Evolutionary conservation across 73 alveolate genomes (phyloP).

Genomic region (Stentor coeruleus): DNA sequence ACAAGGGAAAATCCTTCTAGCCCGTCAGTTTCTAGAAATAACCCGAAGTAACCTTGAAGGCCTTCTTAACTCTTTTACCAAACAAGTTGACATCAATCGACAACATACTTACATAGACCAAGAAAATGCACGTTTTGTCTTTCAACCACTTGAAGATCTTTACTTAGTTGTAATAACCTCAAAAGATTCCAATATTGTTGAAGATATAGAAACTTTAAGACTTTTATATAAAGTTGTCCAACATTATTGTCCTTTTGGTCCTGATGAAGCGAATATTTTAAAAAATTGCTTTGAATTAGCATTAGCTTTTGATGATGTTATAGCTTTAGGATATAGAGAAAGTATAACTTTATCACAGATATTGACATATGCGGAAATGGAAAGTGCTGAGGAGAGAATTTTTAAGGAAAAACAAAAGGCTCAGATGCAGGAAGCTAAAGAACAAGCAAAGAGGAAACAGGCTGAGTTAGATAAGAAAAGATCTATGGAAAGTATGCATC

Average conservation of each 20-base stretch:
- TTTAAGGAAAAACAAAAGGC: slow-evolving; percentile 51
- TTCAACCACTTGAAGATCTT: slow-evolving; percentile 85
- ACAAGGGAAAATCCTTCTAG: slow-evolving; percentile 76
- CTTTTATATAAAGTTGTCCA: slow-evolving; percentile 61
- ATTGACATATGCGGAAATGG: slow-evolving; percentile 90
- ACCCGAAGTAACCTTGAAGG: slow-evolving; percentile 85
- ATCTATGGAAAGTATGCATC: slow-evolving; percentile 36
- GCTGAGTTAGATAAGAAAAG: slow-evolving; percentile 35
- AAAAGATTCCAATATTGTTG: slow-evolving; percentile 88
- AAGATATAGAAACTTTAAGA: slow-evolving; percentile 88
- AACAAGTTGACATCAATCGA: slow-evolving; percentile 46
- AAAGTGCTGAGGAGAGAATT: slow-evolving; percentile 88
- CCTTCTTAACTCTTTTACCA: slow-evolving; percentile 44
- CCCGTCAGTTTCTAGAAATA: slow-evolving; percentile 87
- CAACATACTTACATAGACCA: slow-evolving; percentile 93
- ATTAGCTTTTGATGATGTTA: slow-evolving; percentile 90
- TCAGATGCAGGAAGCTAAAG: slow-evolving; percentile 48
- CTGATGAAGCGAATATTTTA: slow-evolving; percentile 66
- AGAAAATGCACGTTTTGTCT: slow-evolving; percentile 84
- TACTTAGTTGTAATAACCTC: slow-evolving; percentile 83
- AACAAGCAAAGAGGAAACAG: slow-evolving; percentile 36
- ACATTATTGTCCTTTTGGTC: slow-evolving; percentile 55
- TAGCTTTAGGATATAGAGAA: slow-evolving; percentile 89
- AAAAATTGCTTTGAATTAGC: slow-evolving; percentile 88
- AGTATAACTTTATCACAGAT: slow-evolving; percentile 79